These are phyloP conservation scores for Geotrichum australiense DNA, from an alignment of 1,139 yeast species.

Conservation along the genomic window DNA sequence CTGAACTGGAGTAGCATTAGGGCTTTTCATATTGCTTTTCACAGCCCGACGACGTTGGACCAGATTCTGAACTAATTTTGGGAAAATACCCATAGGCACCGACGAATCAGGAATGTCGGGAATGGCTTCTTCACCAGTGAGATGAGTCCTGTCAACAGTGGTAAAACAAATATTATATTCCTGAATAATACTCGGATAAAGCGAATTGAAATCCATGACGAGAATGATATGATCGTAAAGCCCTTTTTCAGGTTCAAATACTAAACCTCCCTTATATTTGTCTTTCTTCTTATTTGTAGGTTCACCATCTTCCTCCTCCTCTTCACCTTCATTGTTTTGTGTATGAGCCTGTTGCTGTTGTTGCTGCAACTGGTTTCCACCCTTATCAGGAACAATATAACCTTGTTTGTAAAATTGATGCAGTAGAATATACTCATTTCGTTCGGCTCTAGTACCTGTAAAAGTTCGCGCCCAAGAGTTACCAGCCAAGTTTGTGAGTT, in stretches of 20 bases:
- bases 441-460: conserved; percentile 92
- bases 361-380: conserved; percentile 25
- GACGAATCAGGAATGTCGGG: conserved; percentile 65
- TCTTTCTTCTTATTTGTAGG: conserved; percentile 51
- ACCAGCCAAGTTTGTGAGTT: conserved; percentile 90
- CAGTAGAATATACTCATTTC: conserved; percentile 86
- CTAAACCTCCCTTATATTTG: conserved; percentile 92
- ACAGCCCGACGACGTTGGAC: conserved; percentile 93
- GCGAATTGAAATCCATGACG: conserved; percentile 97
- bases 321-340: conserved; percentile 26
- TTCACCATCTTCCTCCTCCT: conserved; percentile 29
- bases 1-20: conserved; percentile 61
- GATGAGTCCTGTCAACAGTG: conserved; percentile 60
- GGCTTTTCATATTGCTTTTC: conserved; percentile 73
- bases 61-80: conserved; percentile 71
- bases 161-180: conserved; percentile 97
- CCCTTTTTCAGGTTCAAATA: conserved; percentile 95
- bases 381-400: conserved; percentile 83
- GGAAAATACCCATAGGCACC: conserved; percentile 71
- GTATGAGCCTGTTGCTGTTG: conserved; percentile 16
- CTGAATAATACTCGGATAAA: conserved; percentile 95
- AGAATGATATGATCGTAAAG: conserved; percentile 79
- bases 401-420: conserved; percentile 84
- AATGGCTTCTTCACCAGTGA: conserved; percentile 47
- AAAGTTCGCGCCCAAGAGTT: conserved; percentile 96